Percentiles rank a stretch among this genome's conserved stretches.
Conservation (phyloP, 2,329 filamentous ascomycete genomes). For the Hymenoscyphus infarciens region DNA sequence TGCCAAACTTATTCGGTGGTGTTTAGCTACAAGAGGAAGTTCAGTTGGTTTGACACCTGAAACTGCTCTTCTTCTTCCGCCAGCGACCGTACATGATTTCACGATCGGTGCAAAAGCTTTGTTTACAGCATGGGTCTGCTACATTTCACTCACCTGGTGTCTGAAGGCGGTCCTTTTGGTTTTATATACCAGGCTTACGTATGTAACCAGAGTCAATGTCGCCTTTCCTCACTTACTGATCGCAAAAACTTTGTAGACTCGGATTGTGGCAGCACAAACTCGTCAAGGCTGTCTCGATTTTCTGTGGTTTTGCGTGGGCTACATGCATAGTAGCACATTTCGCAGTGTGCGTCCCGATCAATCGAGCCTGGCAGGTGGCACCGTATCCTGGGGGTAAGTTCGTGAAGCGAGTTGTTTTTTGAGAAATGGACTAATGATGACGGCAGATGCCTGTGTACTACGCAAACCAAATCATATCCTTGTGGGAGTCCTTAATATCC, state of each 20-base stretch:
- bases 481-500: background rate
- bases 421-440: background rate
- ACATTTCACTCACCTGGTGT: constrained; percentile 6
- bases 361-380: constrained; percentile 3
- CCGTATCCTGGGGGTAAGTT: constrained; percentile 10
- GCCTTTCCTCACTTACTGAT: background rate
- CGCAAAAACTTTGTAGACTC: background rate
- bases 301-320: background rate
- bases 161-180: constrained; percentile 6
- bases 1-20: background rate
- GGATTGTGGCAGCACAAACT: constrained; percentile 10
- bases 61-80: background rate
- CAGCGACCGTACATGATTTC: background rate
- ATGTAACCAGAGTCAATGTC: background rate
- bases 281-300: background rate
- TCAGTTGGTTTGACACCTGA: constrained; percentile 2
- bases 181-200: constrained; percentile 9
- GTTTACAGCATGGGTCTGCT: constrained; percentile 9
- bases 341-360: constrained; percentile 7
- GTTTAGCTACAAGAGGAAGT: background rate
- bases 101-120: constrained; percentile 3
- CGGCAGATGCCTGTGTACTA: background rate
- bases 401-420: too few relatives aligned
- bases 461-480: constrained; percentile 2
- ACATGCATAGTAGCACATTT: constrained; percentile 3